Conservation (phyloP, 2,329 filamentous ascomycete genomes). For the Neonectria neomacrospora region DNA sequence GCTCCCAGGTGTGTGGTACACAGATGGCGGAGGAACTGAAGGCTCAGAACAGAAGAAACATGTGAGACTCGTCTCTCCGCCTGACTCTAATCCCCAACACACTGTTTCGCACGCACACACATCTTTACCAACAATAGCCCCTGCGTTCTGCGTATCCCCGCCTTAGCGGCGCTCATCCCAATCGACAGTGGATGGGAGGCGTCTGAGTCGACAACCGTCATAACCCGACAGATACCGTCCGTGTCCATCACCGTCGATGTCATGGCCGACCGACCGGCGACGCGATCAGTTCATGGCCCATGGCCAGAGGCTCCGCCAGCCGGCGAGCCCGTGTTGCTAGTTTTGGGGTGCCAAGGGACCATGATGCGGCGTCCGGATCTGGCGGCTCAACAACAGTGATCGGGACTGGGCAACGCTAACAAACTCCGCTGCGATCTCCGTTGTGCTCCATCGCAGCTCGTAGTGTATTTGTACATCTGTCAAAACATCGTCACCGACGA, state of each 20-base stretch:
- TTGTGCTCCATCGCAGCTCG: slow-evolving; percentile 1
- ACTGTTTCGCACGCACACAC: too few species aligned
- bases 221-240: slow-evolving; percentile 9
- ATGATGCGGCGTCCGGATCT: slow-evolving; percentile 41
- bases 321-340: slow-evolving; percentile 40
- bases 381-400: slow-evolving; percentile 38
- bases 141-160: neutral
- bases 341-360: slow-evolving; percentile 36
- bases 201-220: slow-evolving; percentile 8
- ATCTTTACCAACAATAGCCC: neutral
- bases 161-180: neutral
- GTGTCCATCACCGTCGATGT: slow-evolving; percentile 3
- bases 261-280: slow-evolving; percentile 16
- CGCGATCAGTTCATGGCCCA: slow-evolving; percentile 32
- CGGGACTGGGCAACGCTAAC: slow-evolving; percentile 16
- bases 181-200: neutral
- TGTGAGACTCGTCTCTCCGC: neutral
- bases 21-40: neutral
- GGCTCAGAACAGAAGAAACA: neutral
- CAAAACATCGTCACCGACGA: slow-evolving; percentile 4
- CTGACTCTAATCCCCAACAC: too few species aligned
- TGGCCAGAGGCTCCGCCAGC: slow-evolving; percentile 28
- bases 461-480: neutral
- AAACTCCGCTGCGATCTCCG: slow-evolving; percentile 13
- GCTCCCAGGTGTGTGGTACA: slow-evolving; percentile 6